Conservation (phyloP, 108 stramenopile genomes). For the Mediolabrus comicus region DNA sequence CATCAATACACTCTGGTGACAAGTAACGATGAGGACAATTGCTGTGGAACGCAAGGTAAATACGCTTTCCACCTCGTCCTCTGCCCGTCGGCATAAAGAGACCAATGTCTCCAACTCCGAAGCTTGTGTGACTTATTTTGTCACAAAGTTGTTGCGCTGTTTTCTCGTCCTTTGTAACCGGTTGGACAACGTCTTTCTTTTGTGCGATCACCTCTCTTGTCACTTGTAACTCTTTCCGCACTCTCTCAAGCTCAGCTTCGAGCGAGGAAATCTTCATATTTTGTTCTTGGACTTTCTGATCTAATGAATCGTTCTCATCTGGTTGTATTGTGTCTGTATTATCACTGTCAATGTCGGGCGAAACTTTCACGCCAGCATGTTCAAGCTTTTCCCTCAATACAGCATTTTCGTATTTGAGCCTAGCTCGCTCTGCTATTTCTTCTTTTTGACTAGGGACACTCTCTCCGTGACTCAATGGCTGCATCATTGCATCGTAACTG, state of each 20-base stretch:
- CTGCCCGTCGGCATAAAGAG: slow-evolving; percentile 86
- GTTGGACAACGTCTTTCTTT: slow-evolving; percentile 34
- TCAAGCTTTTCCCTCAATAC: slow-evolving; percentile 74
- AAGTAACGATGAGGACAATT: slow-evolving; percentile 82
- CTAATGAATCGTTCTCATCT: neutral
- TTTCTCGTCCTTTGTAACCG: slow-evolving; percentile 14
- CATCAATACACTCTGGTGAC: slow-evolving; percentile 72
- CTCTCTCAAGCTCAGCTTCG: slow-evolving; percentile 28
- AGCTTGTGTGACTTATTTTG: slow-evolving; percentile 85
- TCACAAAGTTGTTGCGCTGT: slow-evolving; percentile 42
- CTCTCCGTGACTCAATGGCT: slow-evolving; percentile 36
- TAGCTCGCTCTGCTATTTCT: slow-evolving; percentile 61
- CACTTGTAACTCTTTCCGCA: slow-evolving; percentile 49
- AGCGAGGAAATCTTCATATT: slow-evolving; percentile 18
- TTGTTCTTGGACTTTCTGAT: slow-evolving; percentile 20
- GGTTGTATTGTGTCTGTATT: slow-evolving; percentile 22
- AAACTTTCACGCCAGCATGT: slow-evolving; percentile 63
- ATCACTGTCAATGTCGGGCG: slow-evolving; percentile 72
- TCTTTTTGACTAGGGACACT: slow-evolving; percentile 8
- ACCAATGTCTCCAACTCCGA: slow-evolving; percentile 77
- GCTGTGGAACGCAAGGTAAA: slow-evolving; percentile 83
- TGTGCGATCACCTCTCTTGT: slow-evolving; percentile 37
- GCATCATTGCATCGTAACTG: slow-evolving; percentile 65
- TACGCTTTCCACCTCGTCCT: slow-evolving; percentile 66
- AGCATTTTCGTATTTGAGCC: slow-evolving; percentile 78